Percentiles rank a stretch among this genome's conserved stretches.
Evolutionary conservation across 2,329 filamentous ascomycete species (phyloP).

Genomic region (Sporothrix humicola): DNA sequence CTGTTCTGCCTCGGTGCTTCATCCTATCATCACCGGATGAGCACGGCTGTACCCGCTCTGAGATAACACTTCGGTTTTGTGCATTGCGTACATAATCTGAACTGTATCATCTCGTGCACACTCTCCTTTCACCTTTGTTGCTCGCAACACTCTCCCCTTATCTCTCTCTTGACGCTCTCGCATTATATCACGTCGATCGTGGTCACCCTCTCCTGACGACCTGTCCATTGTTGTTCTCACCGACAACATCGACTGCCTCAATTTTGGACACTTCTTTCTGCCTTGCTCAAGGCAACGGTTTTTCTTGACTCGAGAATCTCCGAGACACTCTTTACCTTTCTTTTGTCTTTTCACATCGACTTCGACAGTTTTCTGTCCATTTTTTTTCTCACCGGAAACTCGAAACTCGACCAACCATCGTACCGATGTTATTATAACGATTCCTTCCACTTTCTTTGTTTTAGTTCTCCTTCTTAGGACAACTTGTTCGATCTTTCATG

Average conservation of each 20-base stretch:
- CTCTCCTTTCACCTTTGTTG: constrained; percentile 11
- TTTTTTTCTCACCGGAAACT: constrained; percentile 16
- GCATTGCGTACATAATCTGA: constrained; percentile 42
- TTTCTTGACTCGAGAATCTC: not conserved
- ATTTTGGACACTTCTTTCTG: constrained; percentile 23
- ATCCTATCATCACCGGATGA: constrained; percentile 48
- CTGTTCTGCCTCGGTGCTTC: constrained; percentile 48
- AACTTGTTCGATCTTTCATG: constrained; percentile 35
- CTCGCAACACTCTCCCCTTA: not conserved
- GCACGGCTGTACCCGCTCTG: constrained; percentile 42
- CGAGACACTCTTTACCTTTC: constrained; percentile 31
- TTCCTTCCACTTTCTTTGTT: constrained; percentile 42
- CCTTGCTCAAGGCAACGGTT: not conserved
- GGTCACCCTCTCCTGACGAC: constrained; percentile 9
- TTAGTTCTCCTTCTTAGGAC: constrained; percentile 40
- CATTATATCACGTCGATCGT: constrained; percentile 35
- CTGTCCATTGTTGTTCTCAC: constrained; percentile 16
- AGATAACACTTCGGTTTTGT: constrained; percentile 39
- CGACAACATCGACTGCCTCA: not conserved
- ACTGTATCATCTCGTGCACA: constrained; percentile 25
- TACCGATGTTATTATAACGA: constrained; percentile 54
- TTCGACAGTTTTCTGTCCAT: constrained; percentile 13
- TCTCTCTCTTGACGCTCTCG: not conserved
- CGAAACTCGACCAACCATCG: constrained; percentile 36
- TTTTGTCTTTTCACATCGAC: constrained; percentile 20